Evolutionary conservation across 2,329 filamentous ascomycete genomes (phyloP).

Genomic region (Penicillium sp.): DNA sequence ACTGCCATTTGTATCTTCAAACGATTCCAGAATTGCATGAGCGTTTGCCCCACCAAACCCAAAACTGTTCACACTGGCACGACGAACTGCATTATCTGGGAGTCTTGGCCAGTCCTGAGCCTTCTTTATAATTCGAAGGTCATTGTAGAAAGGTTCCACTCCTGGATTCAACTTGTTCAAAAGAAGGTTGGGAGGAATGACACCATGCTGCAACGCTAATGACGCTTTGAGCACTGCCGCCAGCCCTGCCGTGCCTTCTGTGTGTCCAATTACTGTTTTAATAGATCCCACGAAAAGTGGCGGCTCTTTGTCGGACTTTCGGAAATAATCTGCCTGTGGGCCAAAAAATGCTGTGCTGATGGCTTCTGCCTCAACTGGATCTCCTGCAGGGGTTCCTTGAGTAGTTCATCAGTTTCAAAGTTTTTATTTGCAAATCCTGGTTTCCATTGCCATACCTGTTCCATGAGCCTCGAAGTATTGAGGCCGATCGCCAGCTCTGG

Average conservation of each 20-base stretch:
- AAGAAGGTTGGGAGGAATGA: constrained; percentile 31
- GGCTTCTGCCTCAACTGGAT: constrained; percentile 24
- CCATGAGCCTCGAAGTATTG: constrained; percentile 51
- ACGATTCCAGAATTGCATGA: constrained; percentile 41
- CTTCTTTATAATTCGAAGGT: constrained; percentile 23
- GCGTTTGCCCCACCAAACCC: constrained; percentile 42
- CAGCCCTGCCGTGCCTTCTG: constrained; percentile 35
- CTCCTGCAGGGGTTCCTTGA: constrained; percentile 25
- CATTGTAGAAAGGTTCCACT: constrained; percentile 23
- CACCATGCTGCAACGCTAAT: constrained; percentile 41
- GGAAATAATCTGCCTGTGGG: constrained; percentile 5
- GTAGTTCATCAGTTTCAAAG: neutral
- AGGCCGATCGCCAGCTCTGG: constrained; percentile 25
- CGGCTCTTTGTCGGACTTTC: neutral
- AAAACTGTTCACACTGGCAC: constrained; percentile 50
- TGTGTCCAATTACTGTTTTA: constrained; percentile 37
- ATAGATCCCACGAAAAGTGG: constrained; percentile 32
- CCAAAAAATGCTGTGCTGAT: constrained; percentile 25
- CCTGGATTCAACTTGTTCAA: constrained; percentile 29
- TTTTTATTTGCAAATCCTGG: neutral
- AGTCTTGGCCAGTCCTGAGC: constrained; percentile 24
- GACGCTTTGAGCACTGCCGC: constrained; percentile 36
- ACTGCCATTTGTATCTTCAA: neutral
- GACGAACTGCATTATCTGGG: constrained; percentile 17
- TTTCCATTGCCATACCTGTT: constrained; percentile 35